Percentiles rank a stretch among this genome's conserved stretches.
These are phyloP conservation scores for Cladosporium sp. DNA, from an alignment of 2,329 filamentous ascomycete species.

Conservation along the genomic window DNA sequence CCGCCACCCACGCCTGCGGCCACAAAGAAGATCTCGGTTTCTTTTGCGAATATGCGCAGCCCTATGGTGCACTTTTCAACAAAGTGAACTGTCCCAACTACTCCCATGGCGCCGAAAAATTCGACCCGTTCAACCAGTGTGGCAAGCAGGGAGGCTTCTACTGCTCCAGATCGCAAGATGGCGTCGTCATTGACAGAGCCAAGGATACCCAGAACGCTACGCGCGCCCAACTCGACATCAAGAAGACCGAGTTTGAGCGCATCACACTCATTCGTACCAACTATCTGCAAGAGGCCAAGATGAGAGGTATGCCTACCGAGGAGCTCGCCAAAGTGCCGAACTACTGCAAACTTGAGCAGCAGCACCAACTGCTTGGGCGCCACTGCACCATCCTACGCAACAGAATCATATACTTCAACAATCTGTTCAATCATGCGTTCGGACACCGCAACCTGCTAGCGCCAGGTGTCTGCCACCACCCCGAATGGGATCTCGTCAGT, in stretches of 20 bases:
- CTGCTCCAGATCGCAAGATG: conserved; percentile 20
- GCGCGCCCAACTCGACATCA: background rate
- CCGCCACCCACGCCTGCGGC: conserved; percentile 27
- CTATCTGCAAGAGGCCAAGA: background rate
- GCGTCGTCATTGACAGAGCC: conserved; percentile 19
- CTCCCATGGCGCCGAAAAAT: background rate
- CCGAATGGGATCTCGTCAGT: background rate
- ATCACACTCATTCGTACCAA: background rate
- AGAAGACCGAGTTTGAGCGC: background rate
- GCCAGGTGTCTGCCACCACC: background rate
- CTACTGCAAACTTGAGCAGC: background rate
- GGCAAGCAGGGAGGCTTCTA: conserved; percentile 21
- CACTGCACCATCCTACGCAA: background rate
- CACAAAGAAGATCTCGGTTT: conserved; percentile 22
- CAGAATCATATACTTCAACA: background rate
- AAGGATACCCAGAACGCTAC: background rate
- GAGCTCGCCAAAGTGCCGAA: background rate
- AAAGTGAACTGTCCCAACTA: conserved; percentile 21
- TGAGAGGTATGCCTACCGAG: background rate
- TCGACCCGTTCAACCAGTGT: conserved; percentile 5
- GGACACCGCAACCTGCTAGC: background rate
- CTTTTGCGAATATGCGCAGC: conserved; percentile 17
- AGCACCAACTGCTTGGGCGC: background rate
- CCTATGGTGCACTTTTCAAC: conserved; percentile 18
- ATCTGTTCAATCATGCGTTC: background rate